Conservation (phyloP, 768 basidiomycete species). For the Boletus tomentosulus region DNA sequence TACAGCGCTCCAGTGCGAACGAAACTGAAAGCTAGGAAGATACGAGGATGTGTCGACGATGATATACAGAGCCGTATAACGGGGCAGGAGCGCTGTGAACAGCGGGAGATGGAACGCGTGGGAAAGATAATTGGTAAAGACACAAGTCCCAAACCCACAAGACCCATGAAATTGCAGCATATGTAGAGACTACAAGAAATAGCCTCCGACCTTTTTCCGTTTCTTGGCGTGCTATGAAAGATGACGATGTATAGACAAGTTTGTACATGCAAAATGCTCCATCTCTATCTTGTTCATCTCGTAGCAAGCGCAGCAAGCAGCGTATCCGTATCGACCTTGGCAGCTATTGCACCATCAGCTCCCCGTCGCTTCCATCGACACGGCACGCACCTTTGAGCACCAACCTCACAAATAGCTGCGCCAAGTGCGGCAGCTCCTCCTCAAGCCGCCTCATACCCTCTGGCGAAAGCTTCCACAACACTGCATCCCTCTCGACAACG, state of each 20-base stretch:
- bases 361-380: background rate
- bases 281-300: conserved; percentile 18
- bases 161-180: background rate
- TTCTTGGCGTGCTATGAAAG: too few relatives aligned
- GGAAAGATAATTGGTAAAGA: too few relatives aligned
- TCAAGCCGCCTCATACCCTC: conserved; percentile 60
- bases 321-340: conserved; percentile 62
- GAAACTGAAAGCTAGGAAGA: too few relatives aligned
- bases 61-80: too few relatives aligned
- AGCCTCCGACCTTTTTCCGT: background rate
- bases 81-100: too few relatives aligned
- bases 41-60: too few relatives aligned
- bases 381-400: conserved; percentile 66
- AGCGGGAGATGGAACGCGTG: too few relatives aligned
- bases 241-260: conserved; percentile 6
- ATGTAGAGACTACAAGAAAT: background rate
- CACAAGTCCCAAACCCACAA: background rate
- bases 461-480: conserved; percentile 76
- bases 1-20: too few relatives aligned
- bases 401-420: conserved; percentile 60
- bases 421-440: conserved; percentile 59
- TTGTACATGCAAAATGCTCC: background rate
- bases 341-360: conserved; percentile 36
- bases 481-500: conserved; percentile 69
- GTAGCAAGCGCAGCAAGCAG: conserved; percentile 54